A percentile compares a stretch with the other conserved stretches of the same genome.
Evolutionary conservation across 345 rosid species (phyloP).

Genomic region (Anastatica hierochuntica): DNA sequence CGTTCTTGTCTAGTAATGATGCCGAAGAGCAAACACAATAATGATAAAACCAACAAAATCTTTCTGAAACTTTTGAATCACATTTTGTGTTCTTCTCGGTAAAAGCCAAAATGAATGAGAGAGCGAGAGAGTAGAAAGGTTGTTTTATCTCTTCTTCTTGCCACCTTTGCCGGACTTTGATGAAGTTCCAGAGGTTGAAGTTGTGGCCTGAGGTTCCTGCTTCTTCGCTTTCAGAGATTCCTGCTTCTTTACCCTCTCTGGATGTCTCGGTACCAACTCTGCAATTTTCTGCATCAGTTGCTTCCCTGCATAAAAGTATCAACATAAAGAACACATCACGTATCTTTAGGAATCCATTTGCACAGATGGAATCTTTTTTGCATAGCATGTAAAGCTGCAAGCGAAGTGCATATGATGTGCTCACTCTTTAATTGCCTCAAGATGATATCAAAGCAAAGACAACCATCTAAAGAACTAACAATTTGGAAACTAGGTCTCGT

Average conservation of each 20-base stretch:
- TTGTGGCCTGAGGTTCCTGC: slow-evolving; percentile 55
- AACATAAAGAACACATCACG: slow-evolving; percentile 1
- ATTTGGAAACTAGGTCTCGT: background rate
- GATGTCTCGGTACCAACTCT: slow-evolving; percentile 82
- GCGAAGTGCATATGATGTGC: background rate
- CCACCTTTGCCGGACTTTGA: slow-evolving; percentile 73
- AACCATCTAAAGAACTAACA: background rate
- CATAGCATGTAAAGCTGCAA: background rate
- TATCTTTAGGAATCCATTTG: background rate
- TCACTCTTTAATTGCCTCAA: background rate
- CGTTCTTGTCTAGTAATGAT: background rate
- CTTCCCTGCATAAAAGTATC: slow-evolving; percentile 56
- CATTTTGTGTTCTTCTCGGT: background rate
- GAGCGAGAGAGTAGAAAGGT: background rate
- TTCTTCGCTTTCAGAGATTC: slow-evolving; percentile 71
- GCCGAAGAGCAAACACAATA: background rate
- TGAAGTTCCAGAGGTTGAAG: slow-evolving; percentile 32
- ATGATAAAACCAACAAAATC: background rate
- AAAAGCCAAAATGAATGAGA: background rate
- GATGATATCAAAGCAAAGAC: background rate
- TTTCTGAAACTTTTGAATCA: background rate
- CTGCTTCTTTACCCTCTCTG: slow-evolving; percentile 74
- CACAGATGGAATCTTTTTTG: background rate
- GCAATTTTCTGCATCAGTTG: slow-evolving; percentile 80
- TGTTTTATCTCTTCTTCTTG: slow-evolving; percentile 62